A percentile compares a stretch with the other conserved stretches of the same genome.
Evolutionary conservation across 345 rosid genomes (phyloP).

Genomic region (Salix brachista): DNA sequence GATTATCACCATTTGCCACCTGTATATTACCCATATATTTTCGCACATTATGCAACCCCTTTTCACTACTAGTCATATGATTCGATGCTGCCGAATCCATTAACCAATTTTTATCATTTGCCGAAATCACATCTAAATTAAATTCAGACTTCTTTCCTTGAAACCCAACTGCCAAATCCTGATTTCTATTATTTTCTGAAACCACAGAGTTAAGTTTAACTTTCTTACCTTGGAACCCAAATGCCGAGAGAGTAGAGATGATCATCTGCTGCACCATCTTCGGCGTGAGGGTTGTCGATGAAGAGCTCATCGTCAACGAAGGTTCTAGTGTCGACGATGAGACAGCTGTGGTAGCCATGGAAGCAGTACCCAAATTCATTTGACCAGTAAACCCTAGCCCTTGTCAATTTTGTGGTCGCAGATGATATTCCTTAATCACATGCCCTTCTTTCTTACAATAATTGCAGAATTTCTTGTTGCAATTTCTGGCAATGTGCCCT

Average conservation of each 20-base stretch:
- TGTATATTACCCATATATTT: too few relatives aligned
- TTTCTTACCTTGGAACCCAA: not conserved
- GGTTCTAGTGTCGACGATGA: not conserved
- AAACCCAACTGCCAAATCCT: too few relatives aligned
- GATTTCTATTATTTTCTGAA: not conserved
- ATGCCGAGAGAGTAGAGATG: not conserved
- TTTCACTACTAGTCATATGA: too few relatives aligned
- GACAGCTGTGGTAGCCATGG: fast-evolving
- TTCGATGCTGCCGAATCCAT: too few relatives aligned
- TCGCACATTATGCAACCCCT: too few relatives aligned
- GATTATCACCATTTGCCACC: too few relatives aligned
- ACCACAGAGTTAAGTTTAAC: not conserved
- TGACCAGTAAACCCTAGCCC: not conserved
- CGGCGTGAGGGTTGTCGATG: not conserved
- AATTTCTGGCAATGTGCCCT: too few relatives aligned
- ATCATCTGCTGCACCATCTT: not conserved
- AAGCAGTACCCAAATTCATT: not conserved
- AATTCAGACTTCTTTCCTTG: too few relatives aligned
- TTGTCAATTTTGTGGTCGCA: not conserved
- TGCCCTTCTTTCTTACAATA: not conserved
- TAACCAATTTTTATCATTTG: too few relatives aligned
- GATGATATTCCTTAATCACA: not conserved
- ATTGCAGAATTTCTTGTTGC: too few relatives aligned
- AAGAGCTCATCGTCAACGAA: not conserved
- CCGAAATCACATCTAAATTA: too few relatives aligned